These are phyloP conservation scores for Fomitopsis serialis DNA, from an alignment of 768 basidiomycete species.

Conservation along the genomic window DNA sequence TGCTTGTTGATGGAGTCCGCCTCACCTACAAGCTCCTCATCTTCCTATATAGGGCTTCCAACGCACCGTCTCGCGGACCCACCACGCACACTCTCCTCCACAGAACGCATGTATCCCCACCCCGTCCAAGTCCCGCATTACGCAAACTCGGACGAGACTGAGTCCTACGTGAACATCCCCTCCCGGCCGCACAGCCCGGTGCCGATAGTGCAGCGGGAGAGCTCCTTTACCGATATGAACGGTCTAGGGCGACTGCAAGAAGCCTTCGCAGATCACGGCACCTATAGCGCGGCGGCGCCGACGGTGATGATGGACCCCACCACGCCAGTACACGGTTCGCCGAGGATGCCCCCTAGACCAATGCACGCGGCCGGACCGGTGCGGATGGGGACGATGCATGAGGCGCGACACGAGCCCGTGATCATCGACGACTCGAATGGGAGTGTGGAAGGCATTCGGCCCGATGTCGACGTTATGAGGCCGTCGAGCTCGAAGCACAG, in stretches of 20 bases:
- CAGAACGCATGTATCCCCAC: constrained; percentile 9
- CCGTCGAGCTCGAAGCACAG: background rate
- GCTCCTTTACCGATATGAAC: constrained; percentile 13
- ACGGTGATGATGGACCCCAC: constrained; percentile 15
- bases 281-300: constrained; percentile 11
- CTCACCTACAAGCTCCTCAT: background rate
- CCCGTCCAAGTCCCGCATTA: background rate
- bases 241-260: constrained; percentile 16
- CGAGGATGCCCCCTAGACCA: constrained; percentile 5
- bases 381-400: constrained; percentile 8
- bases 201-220: constrained; percentile 24
- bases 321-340: constrained; percentile 13
- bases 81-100: background rate
- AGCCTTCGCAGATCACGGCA: constrained; percentile 20
- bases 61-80: background rate
- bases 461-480: constrained; percentile 13
- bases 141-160: constrained; percentile 6
- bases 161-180: constrained; percentile 15
- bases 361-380: constrained; percentile 1
- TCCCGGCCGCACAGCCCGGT: constrained; percentile 13
- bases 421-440: constrained; percentile 14
- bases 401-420: constrained; percentile 15
- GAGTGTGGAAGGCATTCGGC: constrained; percentile 11
- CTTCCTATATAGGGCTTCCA: constrained; percentile 1
- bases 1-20: background rate